Base-by-base conservation (phyloP, 768 basidiomycete genomes). In the Trametes meyenii region DNA sequence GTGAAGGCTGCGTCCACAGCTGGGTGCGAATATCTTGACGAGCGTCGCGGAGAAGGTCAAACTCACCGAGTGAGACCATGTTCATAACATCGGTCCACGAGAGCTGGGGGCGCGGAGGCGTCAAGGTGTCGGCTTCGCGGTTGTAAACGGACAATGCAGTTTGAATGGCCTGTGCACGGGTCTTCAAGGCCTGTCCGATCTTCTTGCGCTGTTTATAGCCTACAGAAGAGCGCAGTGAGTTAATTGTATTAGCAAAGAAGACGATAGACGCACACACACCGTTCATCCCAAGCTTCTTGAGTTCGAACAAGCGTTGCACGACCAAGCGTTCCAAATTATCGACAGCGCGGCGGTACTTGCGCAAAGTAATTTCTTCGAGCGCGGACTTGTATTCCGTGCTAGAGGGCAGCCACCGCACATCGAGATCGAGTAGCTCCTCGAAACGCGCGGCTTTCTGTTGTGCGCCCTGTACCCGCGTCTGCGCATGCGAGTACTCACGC, bases 1-100 rank as follows among this genome's bases (percentile, higher is more conserved):
- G 81, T 71, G 81, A 76, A 13, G 78, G 67, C 2, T 70, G 26
- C 0, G 74, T 71, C 77, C 77, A 78, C 2, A 60, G 62, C 29
- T 67, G 54, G 1, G 60, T 17, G 1, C 62, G 69, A 39, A 79
- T 66, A 39, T 78, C 70, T 0, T 69, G 61, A 1, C 69, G 65
- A 0, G 74, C 68, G n/a, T 73, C 69, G 2, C 70, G 70, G 1
- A 79, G 65, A 1, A 78, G 63, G 40, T 69, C 66, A 52, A 79
- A 78, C 14, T 79, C 67, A 4, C 59, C 60, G 0, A 71, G 50
- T 3, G 61, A 54, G 1, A 40, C 42, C 53, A 66, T 58, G 0
- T 63, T 61, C 19, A 68, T 29, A n/a, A 68, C 38, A 13, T 65
- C 51, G 11, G 36, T 33, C 57, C 55, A 66, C 0, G 21, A 13